Evolutionary conservation across 495 filamentous ascomycete species (phyloP), one percentile per base, ranked within the genome.

Genomic region (Penicillium salamii): DNA sequence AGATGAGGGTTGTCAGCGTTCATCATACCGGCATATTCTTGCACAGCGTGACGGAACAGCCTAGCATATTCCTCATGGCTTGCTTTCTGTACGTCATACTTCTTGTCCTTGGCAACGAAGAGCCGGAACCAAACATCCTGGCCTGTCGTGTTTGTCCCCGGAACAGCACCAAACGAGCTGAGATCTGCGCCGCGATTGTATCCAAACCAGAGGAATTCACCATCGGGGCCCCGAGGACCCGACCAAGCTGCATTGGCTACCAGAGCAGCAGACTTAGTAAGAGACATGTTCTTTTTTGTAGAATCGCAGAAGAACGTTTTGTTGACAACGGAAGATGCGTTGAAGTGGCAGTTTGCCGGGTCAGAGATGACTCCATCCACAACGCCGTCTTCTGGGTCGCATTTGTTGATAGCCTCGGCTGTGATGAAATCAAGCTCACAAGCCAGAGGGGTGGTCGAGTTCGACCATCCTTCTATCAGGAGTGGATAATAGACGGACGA

Each of bases 301-400:
- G 23, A 26, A 26, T 3, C 23, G 23, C 23, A 26, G 8, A 4
- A 26, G 23, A 26, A 26, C 23, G 3, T 26, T 8, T 26, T 26
- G 23, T 26, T 26, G 8, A 26, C 23, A 8, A 26, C 23, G 4
- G 23, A 26, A 26, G 3, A 4, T 3, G 23, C 23, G 8, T 72
- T 62, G 23, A 73, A 69, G 46, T 72, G 45, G 40, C 81, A 77
- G 24, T 71, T 54, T 61, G 80, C 84, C n/a, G 23, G 4, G 23
- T 66, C 51, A 42, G 75, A 76, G 51, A 87, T 77, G 47, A 86
- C 79, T 32, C 68, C 76, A 58, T 86, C 84, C 0, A 57, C 50
- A 8, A 78, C 55, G 3, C 82, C 81, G 58, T 86, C 83, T 19
- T 73, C 54, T 5, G 42, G 50, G 55, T 86, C 82, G 52, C 74